phyloP scores from a whole-genome alignment of 2,329 filamentous ascomycete species.

The Lachnellula suecica region DNA sequence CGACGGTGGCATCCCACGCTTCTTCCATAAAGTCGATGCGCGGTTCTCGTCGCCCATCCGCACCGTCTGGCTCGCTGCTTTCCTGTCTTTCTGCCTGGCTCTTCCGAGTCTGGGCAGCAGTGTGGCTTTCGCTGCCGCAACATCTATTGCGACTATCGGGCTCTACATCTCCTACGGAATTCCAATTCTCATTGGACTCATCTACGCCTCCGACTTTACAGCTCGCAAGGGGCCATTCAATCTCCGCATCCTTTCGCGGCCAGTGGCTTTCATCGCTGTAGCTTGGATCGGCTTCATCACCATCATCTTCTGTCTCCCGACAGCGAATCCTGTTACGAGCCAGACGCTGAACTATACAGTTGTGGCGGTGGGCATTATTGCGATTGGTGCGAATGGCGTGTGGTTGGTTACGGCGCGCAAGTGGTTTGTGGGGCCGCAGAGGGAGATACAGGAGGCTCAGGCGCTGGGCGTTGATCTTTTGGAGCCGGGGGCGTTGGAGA shows the following conservation, averaged over 20 bases:
- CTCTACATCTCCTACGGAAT: conserved; percentile 59
- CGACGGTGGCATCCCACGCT: conserved; percentile 53
- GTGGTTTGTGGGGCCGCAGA: conserved; percentile 57
- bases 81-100: conserved; percentile 53
- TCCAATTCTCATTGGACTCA: conserved; percentile 53
- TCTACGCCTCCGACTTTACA: conserved; percentile 50
- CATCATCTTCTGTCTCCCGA: conserved; percentile 57
- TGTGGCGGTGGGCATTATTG: conserved; percentile 58
- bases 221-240: conserved; percentile 55
- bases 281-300: conserved; percentile 55
- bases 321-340: conserved; percentile 52
- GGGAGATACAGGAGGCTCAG: conserved; percentile 51
- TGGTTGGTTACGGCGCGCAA: conserved; percentile 53
- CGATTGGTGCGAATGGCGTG: conserved; percentile 42
- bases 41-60: conserved; percentile 49
- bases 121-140: conserved; percentile 58
- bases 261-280: conserved; percentile 46
- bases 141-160: conserved; percentile 57
- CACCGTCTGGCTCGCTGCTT: conserved; percentile 55
- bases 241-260: conserved; percentile 43
- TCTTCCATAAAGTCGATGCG: conserved; percentile 53
- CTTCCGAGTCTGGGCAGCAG: conserved; percentile 53
- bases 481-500: conserved; percentile 27
- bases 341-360: conserved; percentile 60
- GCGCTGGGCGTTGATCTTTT: conserved; percentile 44